phyloP scores from a whole-genome alignment of 768 basidiomycete species.

The Krasilnikovozyma curviuscula region DNA sequence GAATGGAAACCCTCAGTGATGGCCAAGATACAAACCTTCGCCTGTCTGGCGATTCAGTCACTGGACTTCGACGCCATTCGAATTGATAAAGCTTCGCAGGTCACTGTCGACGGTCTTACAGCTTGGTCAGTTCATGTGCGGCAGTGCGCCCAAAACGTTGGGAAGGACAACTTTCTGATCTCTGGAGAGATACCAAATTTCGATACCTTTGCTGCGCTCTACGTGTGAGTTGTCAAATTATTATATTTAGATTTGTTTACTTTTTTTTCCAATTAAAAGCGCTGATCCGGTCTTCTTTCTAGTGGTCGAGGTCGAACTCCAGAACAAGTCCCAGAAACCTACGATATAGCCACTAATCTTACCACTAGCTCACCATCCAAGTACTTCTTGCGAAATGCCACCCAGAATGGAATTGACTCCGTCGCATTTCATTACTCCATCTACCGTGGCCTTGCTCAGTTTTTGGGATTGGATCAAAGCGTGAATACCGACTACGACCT shows the following conservation, averaged over 20 bases:
- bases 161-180: conserved; percentile 77
- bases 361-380: conserved; percentile 33
- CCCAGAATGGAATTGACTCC: conserved; percentile 47
- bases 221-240: conserved; percentile 38
- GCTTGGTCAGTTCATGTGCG: conserved; percentile 56
- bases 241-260: too few relatives aligned
- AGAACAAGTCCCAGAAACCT: conserved; percentile 45
- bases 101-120: conserved; percentile 62
- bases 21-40: conserved; percentile 54
- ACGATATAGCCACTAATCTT: conserved; percentile 47
- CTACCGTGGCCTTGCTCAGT: conserved; percentile 66
- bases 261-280: too few relatives aligned
- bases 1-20: conserved; percentile 74
- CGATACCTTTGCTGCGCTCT: conserved; percentile 69
- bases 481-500: conserved; percentile 74
- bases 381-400: conserved; percentile 58
- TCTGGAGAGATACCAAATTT: conserved; percentile 89
- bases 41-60: conserved; percentile 69
- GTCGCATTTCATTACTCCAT: conserved; percentile 88
- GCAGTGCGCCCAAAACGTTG: conserved; percentile 46
- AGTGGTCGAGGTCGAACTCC: conserved; percentile 80
- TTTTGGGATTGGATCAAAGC: conserved; percentile 92
- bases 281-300: background rate
- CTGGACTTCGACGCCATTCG: conserved; percentile 87
- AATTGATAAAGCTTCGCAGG: conserved; percentile 83